Evolutionary conservation across 1,139 yeast species (phyloP).

Genomic region (Geotrichum restrictum): DNA sequence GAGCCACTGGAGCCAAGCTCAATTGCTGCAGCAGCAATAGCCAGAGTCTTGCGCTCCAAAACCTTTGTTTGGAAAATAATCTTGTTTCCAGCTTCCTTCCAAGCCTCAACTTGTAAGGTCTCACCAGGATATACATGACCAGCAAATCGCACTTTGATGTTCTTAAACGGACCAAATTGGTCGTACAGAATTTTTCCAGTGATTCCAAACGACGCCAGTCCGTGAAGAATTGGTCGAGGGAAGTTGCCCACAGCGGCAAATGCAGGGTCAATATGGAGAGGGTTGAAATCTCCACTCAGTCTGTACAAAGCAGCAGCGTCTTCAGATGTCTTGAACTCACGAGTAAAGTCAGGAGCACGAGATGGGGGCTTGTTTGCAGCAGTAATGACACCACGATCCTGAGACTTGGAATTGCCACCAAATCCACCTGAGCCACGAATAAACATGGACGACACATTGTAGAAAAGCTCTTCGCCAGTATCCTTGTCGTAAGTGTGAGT

Average conservation of each 20-base stretch:
- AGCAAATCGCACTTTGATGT: conserved; percentile 85
- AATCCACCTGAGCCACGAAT: conserved; percentile 70
- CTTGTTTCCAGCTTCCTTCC: conserved; percentile 64
- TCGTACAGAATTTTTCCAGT: conserved; percentile 73
- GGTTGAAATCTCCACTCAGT: conserved; percentile 90
- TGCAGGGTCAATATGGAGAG: conserved; percentile 88
- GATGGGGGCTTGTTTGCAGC: conserved; percentile 62
- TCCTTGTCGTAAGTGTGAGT: conserved; percentile 63
- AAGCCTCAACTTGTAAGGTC: conserved; percentile 72
- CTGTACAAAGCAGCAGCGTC: conserved; percentile 90
- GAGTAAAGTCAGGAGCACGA: conserved; percentile 64
- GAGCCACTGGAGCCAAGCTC: conserved; percentile 44
- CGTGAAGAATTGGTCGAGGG: conserved; percentile 85
- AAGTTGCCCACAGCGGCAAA: conserved; percentile 89
- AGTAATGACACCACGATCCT: conserved; percentile 56
- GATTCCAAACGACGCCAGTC: conserved; percentile 84
- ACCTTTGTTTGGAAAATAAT: conserved; percentile 82
- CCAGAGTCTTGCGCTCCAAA: conserved; percentile 72
- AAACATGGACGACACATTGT: conserved; percentile 83
- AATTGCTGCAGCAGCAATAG: conserved; percentile 84
- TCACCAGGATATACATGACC: conserved; percentile 98
- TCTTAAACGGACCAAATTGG: conserved; percentile 75
- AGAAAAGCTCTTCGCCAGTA: conserved; percentile 68
- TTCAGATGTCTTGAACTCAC: conserved; percentile 55
- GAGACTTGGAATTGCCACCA: conserved; percentile 52